Evolutionary conservation across 352 stramenopile species (phyloP), one percentile per base, ranked within the genome.

Genomic region (Lagenidium giganteum): DNA sequence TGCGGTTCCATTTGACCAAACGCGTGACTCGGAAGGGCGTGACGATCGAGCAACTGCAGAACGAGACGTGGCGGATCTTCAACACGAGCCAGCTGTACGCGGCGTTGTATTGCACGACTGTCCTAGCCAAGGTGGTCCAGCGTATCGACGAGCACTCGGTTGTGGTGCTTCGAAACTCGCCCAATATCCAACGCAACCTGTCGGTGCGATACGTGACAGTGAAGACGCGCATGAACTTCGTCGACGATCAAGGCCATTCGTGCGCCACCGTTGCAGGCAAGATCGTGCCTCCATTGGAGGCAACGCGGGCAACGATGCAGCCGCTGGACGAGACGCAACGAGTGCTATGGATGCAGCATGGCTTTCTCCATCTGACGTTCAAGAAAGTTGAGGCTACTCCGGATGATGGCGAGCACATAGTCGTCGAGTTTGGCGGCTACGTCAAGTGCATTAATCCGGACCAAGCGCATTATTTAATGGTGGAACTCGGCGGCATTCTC

Each of bases 401-500:
- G n/a, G n/a, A n/a, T n/a, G n/a, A n/a, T n/a, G n/a, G n/a, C n/a
- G n/a, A n/a, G n/a, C n/a, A n/a, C n/a, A n/a, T n/a, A n/a, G n/a
- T n/a, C n/a, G n/a, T 63, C 28, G 54, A 57, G 22, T 39, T 51
- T 21, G 22, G 9, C 22, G 54, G 54, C 4, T 57, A 47, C 33
- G 54, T 63, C 42, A 37, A 52, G 24, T 75, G 64, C 23, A 42
- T 72, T 31, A 82, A 36, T 33, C 55, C 70, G 37, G 53, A 72
- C 29, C 66, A 80, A 18, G 65, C 71, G 24, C 63, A 64, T 32
- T 69, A 67, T 23, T 53, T 75, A 21, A 62, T 84, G 29, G 57
- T 84, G 13, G 55, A 84, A 29, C 77, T 61, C 42, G 61, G 68
- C 14, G 58, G 64, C 36, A 73, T 84, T 17, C 63, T 75, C 45